Percentiles rank a stretch among this genome's conserved stretches.
These are phyloP conservation scores for Rostrohypoxylon terebratum DNA, from an alignment of 495 filamentous ascomycete genomes.

Conservation along the genomic window DNA sequence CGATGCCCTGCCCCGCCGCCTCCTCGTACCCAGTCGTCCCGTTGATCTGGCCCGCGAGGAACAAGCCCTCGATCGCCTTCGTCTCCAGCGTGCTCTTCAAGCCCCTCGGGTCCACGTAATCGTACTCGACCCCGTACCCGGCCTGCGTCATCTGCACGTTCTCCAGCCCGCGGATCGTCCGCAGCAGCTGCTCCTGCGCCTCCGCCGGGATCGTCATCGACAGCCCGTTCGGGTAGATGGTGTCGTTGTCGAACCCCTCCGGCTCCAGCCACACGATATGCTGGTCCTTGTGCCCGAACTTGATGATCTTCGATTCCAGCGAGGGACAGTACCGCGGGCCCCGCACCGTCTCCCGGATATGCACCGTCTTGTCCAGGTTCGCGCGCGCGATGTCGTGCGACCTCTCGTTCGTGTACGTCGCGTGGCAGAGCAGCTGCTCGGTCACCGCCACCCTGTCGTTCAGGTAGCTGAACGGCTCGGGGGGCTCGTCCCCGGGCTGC, in stretches of 20 bases:
- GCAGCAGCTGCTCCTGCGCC: slow-evolving; percentile 84
- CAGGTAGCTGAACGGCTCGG: slow-evolving; percentile 90
- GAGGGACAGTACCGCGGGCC: slow-evolving; percentile 97
- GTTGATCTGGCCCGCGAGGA: slow-evolving; percentile 96
- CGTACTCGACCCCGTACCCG: slow-evolving; percentile 98
- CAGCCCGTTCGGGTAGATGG: slow-evolving; percentile 96
- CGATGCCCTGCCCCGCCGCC: slow-evolving; percentile 90
- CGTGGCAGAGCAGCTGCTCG: slow-evolving; percentile 84
- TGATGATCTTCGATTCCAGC: slow-evolving; percentile 92
- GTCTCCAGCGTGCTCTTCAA: slow-evolving; percentile 90
- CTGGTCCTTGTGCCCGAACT: slow-evolving; percentile 79
- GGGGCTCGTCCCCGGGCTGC: slow-evolving; percentile 86
- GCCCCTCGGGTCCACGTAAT: slow-evolving; percentile 95
- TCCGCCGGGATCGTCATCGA: slow-evolving; percentile 94
- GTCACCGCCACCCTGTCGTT: slow-evolving; percentile 79
- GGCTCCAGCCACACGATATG: slow-evolving; percentile 98
- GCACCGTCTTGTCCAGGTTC: slow-evolving; percentile 92
- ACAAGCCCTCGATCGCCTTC: slow-evolving; percentile 89
- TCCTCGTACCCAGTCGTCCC: slow-evolving; percentile 99
- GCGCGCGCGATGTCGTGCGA: slow-evolving; percentile 86
- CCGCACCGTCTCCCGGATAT: slow-evolving; percentile 95
- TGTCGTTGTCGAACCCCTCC: slow-evolving; percentile 90
- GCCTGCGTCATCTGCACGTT: slow-evolving; percentile 94
- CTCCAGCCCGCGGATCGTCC: slow-evolving; percentile 86
- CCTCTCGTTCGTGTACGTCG: slow-evolving; percentile 83